phyloP scores from a whole-genome alignment of 2,329 filamentous ascomycete genomes.

The Endoconidiophora laricicola region DNA sequence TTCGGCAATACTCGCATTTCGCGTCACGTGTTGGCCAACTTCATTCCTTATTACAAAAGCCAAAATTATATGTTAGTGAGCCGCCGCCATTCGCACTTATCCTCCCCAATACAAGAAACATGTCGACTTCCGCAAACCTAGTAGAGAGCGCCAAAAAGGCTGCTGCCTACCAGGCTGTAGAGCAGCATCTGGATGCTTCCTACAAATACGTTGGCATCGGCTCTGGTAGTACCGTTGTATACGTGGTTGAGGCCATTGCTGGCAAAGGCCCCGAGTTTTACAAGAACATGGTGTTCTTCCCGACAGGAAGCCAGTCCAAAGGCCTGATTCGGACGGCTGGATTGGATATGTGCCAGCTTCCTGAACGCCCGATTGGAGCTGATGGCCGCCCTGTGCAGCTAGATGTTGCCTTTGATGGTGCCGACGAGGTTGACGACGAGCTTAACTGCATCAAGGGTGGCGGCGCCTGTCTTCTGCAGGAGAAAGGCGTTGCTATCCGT shows the following conservation, averaged over 20 bases:
- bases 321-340: constrained; percentile 70
- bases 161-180: constrained; percentile 57
- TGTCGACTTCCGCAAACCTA: constrained; percentile 24
- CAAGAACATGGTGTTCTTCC: constrained; percentile 63
- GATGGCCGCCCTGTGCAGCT: constrained; percentile 35
- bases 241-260: constrained; percentile 68
- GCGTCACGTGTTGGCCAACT: not conserved
- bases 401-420: constrained; percentile 89
- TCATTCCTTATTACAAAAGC: too few relatives aligned
- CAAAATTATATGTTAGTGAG: too few relatives aligned
- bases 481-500: constrained; percentile 81
- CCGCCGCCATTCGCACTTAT: not conserved
- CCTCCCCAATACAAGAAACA: constrained; percentile 15
- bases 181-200: constrained; percentile 48
- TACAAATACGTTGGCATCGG: constrained; percentile 61
- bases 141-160: constrained; percentile 60
- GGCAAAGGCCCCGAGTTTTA: constrained; percentile 38
- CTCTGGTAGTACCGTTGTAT: constrained; percentile 66
- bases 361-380: constrained; percentile 47
- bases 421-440: constrained; percentile 88
- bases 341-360: constrained; percentile 60
- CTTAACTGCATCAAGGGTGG: constrained; percentile 97
- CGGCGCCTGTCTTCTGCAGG: constrained; percentile 92
- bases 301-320: constrained; percentile 81
- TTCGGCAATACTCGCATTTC: not conserved